Percentiles rank a stretch among this genome's conserved stretches.
Evolutionary conservation across 495 filamentous ascomycete genomes (phyloP).

Genomic region (Xylaria scruposa): DNA sequence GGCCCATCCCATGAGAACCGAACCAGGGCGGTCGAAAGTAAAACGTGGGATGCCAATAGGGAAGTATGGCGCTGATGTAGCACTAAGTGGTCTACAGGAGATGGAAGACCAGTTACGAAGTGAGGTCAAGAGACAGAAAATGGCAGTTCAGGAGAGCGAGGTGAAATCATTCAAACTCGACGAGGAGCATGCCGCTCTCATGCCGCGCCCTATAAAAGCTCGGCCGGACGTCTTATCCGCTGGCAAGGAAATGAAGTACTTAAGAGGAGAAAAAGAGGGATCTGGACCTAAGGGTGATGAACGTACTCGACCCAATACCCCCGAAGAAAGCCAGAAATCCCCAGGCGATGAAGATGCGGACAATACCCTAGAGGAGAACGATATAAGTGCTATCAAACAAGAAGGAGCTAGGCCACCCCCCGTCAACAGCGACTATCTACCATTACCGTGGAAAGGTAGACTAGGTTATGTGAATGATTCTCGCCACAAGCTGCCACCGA

Average conservation of each 20-base stretch:
- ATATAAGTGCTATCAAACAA: constrained; percentile 52
- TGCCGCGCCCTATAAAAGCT: constrained; percentile 24
- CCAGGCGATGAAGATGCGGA: constrained; percentile 23
- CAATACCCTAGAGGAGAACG: constrained; percentile 28
- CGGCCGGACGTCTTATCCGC: constrained; percentile 17
- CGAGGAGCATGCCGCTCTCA: constrained; percentile 19
- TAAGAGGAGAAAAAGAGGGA: constrained; percentile 28
- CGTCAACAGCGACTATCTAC: constrained; percentile 85
- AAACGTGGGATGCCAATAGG: constrained; percentile 9
- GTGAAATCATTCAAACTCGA: background rate
- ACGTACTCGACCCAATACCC: no score
- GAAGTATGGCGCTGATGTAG: constrained; percentile 9
- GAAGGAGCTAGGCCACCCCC: constrained; percentile 67
- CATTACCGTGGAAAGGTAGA: constrained; percentile 91
- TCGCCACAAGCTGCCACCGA: constrained; percentile 8
- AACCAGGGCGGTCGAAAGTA: background rate
- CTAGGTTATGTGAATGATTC: constrained; percentile 78
- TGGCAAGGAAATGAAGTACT: background rate
- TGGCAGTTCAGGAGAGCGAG: constrained; percentile 36
- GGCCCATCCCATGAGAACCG: background rate
- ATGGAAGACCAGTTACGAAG: constrained; percentile 41
- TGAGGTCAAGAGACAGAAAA: constrained; percentile 35
- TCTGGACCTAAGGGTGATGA: constrained; percentile 25
- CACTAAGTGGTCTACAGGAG: constrained; percentile 35
- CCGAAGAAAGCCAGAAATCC: constrained; percentile 36